Percentiles rank a stretch among this genome's conserved stretches.
These are phyloP conservation scores for Puccinellia tenuiflora DNA, from an alignment of 176 grass and related monocot genomes.

Conservation along the genomic window DNA sequence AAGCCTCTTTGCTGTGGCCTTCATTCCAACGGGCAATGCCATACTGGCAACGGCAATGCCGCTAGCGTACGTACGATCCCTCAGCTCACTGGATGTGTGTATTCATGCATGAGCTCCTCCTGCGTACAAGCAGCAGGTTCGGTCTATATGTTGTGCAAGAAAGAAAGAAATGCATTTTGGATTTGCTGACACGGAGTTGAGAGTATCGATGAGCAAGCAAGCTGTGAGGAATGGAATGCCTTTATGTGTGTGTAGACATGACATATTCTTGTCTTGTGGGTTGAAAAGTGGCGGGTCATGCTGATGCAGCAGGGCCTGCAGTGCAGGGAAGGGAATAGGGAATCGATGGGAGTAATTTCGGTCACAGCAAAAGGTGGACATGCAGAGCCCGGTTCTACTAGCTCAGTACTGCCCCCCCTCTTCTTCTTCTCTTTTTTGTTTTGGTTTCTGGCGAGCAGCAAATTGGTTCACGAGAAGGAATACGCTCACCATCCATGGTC, in stretches of 20 bases:
- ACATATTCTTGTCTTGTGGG: slow-evolving; percentile 26
- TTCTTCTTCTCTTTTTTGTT: not conserved
- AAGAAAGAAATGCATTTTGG: not conserved
- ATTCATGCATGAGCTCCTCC: not conserved
- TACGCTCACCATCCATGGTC: not conserved
- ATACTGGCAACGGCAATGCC: not conserved
- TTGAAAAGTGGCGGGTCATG: not conserved
- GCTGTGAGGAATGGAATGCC: not conserved
- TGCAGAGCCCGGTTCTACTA: not conserved
- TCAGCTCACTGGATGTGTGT: not conserved
- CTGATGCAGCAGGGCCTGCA: not conserved
- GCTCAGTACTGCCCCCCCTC: not conserved
- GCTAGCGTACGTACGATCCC: not conserved
- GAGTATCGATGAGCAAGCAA: too few relatives aligned
- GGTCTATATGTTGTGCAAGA: not conserved
- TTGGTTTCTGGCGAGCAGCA: not conserved
- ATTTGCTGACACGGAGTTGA: not conserved
- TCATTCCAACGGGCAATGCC: not conserved
- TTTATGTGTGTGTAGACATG: not conserved
- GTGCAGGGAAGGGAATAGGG: not conserved
- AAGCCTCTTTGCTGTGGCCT: not conserved
- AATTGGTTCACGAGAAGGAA: slow-evolving; percentile 21
- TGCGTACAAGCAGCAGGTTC: not conserved
- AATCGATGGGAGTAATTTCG: slow-evolving; percentile 20
- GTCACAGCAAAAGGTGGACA: slow-evolving; percentile 10